A percentile compares a stretch with the other conserved stretches of the same genome.
Evolutionary conservation across 75 land plant species (phyloP).

Genomic region (Cupressus sempervirens): DNA sequence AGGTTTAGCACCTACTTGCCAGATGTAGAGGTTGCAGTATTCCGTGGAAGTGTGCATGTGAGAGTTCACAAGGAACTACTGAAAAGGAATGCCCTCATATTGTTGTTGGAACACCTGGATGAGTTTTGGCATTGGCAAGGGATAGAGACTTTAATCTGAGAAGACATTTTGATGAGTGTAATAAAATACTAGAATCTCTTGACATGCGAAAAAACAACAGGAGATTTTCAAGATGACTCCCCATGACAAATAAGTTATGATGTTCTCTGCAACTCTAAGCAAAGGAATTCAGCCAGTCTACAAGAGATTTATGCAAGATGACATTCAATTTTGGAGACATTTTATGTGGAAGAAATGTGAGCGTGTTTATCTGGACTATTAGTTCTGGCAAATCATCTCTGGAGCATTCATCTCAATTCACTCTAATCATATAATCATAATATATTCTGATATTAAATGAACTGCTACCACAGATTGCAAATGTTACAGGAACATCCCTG

Average conservation of each 20-base stretch:
- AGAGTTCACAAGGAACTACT: constrained; percentile 45
- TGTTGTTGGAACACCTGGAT: constrained; percentile 51
- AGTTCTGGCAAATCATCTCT: not conserved
- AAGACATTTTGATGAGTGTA: constrained; percentile 55
- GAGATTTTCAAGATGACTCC: constrained; percentile 53
- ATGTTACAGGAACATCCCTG: constrained; percentile 34
- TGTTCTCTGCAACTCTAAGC: constrained; percentile 54
- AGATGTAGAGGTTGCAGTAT: constrained; percentile 40
- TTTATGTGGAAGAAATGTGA: not conserved
- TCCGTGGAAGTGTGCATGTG: constrained; percentile 44
- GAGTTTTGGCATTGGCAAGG: constrained; percentile 34
- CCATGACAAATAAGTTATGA: constrained; percentile 59
- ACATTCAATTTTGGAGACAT: not conserved
- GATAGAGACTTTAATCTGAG: constrained; percentile 45
- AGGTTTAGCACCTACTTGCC: constrained; percentile 49
- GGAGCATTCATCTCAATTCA: not conserved
- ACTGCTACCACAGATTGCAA: constrained; percentile 37
- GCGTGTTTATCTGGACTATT: not conserved
- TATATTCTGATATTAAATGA: not conserved
- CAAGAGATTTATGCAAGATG: constrained; percentile 56
- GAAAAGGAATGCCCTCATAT: constrained; percentile 51
- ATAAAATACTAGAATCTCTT: constrained; percentile 53
- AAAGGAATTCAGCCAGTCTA: constrained; percentile 57
- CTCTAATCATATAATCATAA: not conserved
- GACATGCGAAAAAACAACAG: constrained; percentile 50